A percentile compares a stretch with the other conserved stretches of the same genome.
Evolutionary conservation across 2,329 filamentous ascomycete species (phyloP).

Genomic region (Waltergamsia citrina): DNA sequence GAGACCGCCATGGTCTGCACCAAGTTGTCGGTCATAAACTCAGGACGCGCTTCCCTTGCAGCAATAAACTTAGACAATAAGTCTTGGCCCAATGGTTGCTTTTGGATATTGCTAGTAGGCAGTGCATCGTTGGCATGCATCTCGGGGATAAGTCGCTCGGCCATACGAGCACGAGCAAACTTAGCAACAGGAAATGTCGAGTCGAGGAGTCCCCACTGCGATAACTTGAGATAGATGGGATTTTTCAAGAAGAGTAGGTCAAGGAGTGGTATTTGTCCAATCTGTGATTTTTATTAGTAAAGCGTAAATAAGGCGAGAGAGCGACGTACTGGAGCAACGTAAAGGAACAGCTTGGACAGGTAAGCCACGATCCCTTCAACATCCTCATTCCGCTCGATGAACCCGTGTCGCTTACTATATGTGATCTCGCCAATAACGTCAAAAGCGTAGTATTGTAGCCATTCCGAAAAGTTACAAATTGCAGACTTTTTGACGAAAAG

Average conservation of each 20-base stretch:
- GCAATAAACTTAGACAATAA: constrained; percentile 65
- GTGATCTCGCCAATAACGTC: constrained; percentile 44
- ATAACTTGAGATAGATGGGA: constrained; percentile 58
- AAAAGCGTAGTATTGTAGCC: constrained; percentile 37
- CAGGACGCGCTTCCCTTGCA: constrained; percentile 55
- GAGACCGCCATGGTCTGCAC: constrained; percentile 66
- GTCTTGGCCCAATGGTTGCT: constrained; percentile 37
- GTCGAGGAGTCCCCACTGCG: constrained; percentile 57
- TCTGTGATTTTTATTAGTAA: no score
- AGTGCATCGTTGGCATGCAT: constrained; percentile 16
- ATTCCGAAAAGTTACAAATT: no score
- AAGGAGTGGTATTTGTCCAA: constrained; percentile 67
- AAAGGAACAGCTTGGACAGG: constrained; percentile 12
- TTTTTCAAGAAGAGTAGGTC: constrained; percentile 67
- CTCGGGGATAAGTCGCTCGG: constrained; percentile 47
- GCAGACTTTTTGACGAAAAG: no score
- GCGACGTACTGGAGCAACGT: constrained; percentile 12
- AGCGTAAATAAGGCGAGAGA: no score
- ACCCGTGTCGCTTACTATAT: constrained; percentile 25
- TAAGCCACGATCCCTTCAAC: constrained; percentile 27
- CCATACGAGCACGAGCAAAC: constrained; percentile 61
- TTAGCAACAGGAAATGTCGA: constrained; percentile 62
- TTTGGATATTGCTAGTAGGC: constrained; percentile 23
- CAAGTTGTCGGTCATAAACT: constrained; percentile 61
- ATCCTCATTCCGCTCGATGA: constrained; percentile 35